Evolutionary conservation across 345 rosid genomes (phyloP).

Genomic region (Linum tenue): DNA sequence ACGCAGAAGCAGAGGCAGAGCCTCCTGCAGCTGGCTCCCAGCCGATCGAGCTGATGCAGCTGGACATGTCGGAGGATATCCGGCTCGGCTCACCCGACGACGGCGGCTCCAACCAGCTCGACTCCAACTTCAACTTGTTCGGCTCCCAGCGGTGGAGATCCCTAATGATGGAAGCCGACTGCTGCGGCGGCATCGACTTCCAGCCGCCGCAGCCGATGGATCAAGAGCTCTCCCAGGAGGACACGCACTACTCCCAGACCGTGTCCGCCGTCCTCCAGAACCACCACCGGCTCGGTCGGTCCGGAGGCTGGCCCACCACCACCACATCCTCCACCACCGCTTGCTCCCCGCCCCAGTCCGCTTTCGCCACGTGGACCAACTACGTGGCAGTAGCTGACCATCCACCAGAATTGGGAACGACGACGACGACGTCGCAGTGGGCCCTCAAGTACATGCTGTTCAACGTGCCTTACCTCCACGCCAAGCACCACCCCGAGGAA

Average conservation of each 20-base stretch:
- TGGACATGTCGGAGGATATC: conserved; percentile 78
- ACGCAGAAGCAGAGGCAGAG: conserved; percentile 24
- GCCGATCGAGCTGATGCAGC: conserved; percentile 58
- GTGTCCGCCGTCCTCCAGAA: conserved; percentile 70
- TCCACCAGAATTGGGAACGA: conserved; percentile 26
- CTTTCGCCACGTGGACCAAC: conserved; percentile 60
- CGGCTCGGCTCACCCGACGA: conserved; percentile 77
- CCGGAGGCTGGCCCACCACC: conserved; percentile 30
- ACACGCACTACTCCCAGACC: conserved; percentile 74
- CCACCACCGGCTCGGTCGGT: conserved; percentile 29
- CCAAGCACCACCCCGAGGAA: conserved; percentile 39
- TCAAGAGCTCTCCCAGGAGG: conserved; percentile 56
- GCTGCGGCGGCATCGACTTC: neutral
- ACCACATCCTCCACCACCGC: conserved; percentile 23
- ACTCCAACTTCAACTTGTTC: conserved; percentile 42
- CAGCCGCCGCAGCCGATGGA: neutral
- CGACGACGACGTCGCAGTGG: conserved; percentile 57
- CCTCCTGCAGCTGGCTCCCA: conserved; percentile 21
- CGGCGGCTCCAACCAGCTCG: conserved; percentile 54
- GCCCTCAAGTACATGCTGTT: conserved; percentile 74
- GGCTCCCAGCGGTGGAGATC: conserved; percentile 33
- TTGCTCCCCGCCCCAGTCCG: conserved; percentile 45
- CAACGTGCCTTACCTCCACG: conserved; percentile 67
- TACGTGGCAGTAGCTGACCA: conserved; percentile 23
- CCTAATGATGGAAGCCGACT: conserved; percentile 27